Base-by-base conservation (phyloP, 108 stramenopile genomes). In the Seminavis robusta region DNA sequence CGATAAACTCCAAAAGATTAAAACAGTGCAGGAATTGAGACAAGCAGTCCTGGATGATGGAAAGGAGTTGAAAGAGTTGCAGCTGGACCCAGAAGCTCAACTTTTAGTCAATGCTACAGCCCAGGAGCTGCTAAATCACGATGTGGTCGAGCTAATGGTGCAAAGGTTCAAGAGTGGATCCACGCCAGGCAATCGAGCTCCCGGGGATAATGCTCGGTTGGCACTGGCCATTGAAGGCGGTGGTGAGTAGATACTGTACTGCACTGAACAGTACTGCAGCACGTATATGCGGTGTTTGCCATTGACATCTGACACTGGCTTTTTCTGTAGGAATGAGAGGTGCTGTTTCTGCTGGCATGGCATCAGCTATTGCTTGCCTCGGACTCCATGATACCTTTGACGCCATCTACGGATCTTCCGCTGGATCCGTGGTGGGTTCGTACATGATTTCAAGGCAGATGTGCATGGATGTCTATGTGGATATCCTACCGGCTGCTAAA, bases 211-310 rank as follows among this genome's bases (percentile, higher is more conserved):
- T 6, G 48, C 72, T 10, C 59, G 47, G 13, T 67, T 95, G n/a
- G 90, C 93, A 11, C 44, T 97, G 1, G 74, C 92, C 11, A 92
- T 88, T 38, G 90, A 92, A 65, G 90, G 84, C 26, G 84, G 84
- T 31, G 89, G 69, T 3, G n/a, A n/a, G n/a, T n/a, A n/a, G n/a
- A n/a, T n/a, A n/a, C n/a, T n/a, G n/a, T n/a, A n/a, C n/a, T n/a
- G n/a, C n/a, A n/a, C n/a, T n/a, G n/a, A n/a, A n/a, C n/a, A n/a
- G n/a, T n/a, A n/a, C n/a, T n/a, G n/a, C n/a, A n/a, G n/a, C n/a
- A n/a, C n/a, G n/a, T n/a, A n/a, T n/a, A n/a, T n/a, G n/a, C n/a
- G n/a, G n/a, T n/a, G n/a, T n/a, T n/a, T n/a, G n/a, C n/a, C n/a
- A n/a, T n/a, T n/a, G n/a, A n/a, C n/a, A n/a, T n/a, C n/a, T n/a